Evolutionary conservation across 1,139 yeast genomes (phyloP).

Genomic region (Spathaspora jeffriesii): DNA sequence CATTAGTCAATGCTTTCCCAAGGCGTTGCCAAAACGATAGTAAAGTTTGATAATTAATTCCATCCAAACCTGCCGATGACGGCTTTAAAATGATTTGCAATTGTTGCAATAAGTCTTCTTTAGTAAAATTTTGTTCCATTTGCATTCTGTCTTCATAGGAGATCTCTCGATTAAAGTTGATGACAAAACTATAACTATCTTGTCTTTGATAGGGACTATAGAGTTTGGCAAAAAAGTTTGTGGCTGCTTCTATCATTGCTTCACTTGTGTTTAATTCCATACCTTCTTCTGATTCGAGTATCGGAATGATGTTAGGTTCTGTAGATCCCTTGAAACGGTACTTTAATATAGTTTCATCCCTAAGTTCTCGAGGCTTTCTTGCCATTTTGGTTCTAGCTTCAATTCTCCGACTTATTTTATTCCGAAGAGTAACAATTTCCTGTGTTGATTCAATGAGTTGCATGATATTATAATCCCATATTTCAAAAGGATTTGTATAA

Average conservation of each 20-base stretch:
- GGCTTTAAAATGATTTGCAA: background rate
- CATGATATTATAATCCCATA: background rate
- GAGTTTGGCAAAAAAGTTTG: background rate
- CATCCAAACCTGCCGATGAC: background rate
- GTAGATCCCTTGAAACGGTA: background rate
- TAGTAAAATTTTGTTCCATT: background rate
- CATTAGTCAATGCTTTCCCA: background rate
- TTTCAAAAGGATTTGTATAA: no score
- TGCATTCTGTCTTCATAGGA: background rate
- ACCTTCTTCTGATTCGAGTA: background rate
- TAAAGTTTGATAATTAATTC: background rate
- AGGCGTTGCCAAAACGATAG: background rate
- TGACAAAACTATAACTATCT: background rate
- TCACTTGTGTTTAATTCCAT: background rate
- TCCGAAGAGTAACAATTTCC: background rate
- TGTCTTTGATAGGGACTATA: no score
- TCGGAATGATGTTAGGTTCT: background rate
- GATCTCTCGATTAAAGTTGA: no score
- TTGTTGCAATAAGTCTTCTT: background rate
- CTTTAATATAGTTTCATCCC: background rate
- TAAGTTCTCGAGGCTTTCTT: no score
- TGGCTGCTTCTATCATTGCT: background rate
- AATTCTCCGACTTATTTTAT: background rate
- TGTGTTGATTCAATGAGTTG: background rate
- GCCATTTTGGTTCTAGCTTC: background rate